Percentiles rank a stretch among this genome's conserved stretches.
phyloP scores from a whole-genome alignment of 78 protist genomes.

The Dictyostelium citrinum region DNA sequence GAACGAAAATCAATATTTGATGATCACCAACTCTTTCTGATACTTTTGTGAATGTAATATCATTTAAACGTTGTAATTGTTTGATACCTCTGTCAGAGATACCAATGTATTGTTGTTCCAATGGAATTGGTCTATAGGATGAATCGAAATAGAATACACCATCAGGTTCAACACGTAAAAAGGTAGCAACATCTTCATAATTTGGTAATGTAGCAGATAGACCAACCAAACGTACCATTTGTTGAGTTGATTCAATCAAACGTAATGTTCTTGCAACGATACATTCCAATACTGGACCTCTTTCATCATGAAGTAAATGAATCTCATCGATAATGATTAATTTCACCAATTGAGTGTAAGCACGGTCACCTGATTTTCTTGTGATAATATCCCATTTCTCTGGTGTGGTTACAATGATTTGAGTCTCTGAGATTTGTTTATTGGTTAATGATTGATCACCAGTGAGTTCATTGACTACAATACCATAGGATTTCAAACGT shows the following conservation, averaged over 20 bases:
- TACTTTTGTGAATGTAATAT: slow-evolving; percentile 94
- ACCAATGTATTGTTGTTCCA: slow-evolving; percentile 97
- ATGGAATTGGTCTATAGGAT: slow-evolving; percentile 97
- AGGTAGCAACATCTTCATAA: slow-evolving; percentile 98
- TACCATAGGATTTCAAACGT: slow-evolving; percentile 87
- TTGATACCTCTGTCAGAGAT: slow-evolving; percentile 82
- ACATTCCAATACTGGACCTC: slow-evolving; percentile 99
- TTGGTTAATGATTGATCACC: slow-evolving; percentile 96
- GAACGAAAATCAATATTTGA: slow-evolving; percentile 97
- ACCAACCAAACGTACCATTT: slow-evolving; percentile 96
- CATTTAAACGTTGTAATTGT: slow-evolving; percentile 93
- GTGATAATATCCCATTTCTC: slow-evolving; percentile 99
- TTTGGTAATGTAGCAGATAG: slow-evolving; percentile 99
- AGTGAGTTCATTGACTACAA: slow-evolving; percentile 94
- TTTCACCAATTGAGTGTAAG: slow-evolving; percentile 90
- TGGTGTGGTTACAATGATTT: slow-evolving; percentile 98
- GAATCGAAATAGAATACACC: slow-evolving; percentile 96
- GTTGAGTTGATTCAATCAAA: slow-evolving; percentile 81
- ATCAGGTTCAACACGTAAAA: slow-evolving; percentile 93
- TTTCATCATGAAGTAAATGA: slow-evolving; percentile 98
- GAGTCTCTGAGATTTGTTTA: slow-evolving; percentile 94
- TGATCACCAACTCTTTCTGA: slow-evolving; percentile 15
- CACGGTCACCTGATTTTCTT: slow-evolving; percentile 96
- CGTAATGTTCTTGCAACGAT: slow-evolving; percentile 95
- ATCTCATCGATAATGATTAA: slow-evolving; percentile 96